phyloP scores from a whole-genome alignment of 805 yeast species.

The Diddensiella transvaalensis region DNA sequence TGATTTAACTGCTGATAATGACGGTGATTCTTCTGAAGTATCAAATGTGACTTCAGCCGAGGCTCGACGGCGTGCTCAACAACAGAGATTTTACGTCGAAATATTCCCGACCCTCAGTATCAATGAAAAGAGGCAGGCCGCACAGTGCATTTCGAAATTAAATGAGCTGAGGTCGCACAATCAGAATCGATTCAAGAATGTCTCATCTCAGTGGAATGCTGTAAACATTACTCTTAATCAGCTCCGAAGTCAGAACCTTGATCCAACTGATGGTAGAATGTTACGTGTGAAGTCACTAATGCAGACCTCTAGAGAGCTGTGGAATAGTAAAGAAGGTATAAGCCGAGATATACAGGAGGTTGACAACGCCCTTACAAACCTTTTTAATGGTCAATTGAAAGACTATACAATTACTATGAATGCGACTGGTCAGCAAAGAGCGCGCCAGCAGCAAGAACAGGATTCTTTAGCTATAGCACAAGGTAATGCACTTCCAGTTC shows the following conservation, averaged over 20 bases:
- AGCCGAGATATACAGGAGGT: not conserved
- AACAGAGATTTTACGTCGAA: no score
- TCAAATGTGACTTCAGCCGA: no score
- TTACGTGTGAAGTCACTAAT: not conserved
- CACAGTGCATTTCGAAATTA: not conserved
- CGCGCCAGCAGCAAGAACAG: not conserved
- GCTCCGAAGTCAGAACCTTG: not conserved
- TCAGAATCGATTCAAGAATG: not conserved
- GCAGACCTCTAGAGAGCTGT: not conserved
- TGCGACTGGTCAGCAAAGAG: not conserved
- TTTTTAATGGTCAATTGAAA: not conserved
- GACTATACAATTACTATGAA: not conserved
- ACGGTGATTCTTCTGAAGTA: no score
- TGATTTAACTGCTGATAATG: conserved; percentile 5
- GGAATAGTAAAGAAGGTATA: conserved; percentile 1
- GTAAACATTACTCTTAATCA: not conserved
- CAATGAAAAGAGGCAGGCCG: not conserved
- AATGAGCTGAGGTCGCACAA: not conserved
- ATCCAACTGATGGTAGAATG: not conserved
- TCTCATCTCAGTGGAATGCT: not conserved
- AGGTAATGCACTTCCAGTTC: not conserved
- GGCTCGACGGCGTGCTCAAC: no score
- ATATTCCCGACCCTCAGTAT: not conserved
- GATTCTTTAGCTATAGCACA: not conserved
- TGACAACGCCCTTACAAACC: not conserved